These are phyloP conservation scores for Zizania palustris DNA, from an alignment of 202 grass and related monocot genomes.

Conservation along the genomic window DNA sequence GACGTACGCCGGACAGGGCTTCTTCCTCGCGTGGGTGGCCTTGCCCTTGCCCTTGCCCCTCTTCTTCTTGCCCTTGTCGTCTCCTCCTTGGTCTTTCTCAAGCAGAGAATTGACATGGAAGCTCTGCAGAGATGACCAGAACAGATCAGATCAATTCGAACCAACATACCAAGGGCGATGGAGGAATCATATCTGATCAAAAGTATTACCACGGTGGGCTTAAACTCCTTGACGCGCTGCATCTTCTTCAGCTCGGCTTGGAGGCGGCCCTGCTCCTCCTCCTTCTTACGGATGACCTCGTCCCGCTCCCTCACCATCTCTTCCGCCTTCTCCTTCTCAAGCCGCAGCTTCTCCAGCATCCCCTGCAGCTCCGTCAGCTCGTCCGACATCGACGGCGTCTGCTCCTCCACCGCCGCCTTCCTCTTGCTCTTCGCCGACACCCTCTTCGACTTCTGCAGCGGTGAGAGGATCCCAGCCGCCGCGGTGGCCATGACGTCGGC, in stretches of 20 bases:
- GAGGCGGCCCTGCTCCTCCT: constrained; percentile 67
- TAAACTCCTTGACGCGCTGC: constrained; percentile 87
- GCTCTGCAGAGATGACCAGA: constrained; percentile 44
- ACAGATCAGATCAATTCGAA: neutral
- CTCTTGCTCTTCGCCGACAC: constrained; percentile 41
- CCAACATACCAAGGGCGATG: neutral
- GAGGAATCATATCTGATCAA: neutral
- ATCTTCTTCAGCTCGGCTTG: constrained; percentile 77
- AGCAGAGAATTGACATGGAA: constrained; percentile 65
- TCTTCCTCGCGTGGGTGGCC: constrained; percentile 60
- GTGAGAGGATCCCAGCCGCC: neutral
- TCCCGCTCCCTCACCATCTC: constrained; percentile 78
- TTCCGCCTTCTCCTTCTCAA: constrained; percentile 86
- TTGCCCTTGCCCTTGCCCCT: constrained; percentile 55
- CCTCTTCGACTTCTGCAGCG: constrained; percentile 49
- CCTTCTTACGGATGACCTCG: constrained; percentile 76
- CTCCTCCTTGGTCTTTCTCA: constrained; percentile 61
- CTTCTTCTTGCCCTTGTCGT: constrained; percentile 67
- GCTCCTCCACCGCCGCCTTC: neutral
- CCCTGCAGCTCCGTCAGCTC: constrained; percentile 70
- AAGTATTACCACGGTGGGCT: constrained; percentile 75
- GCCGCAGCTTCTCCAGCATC: constrained; percentile 69
- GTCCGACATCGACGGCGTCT: constrained; percentile 40
- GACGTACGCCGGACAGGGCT: constrained; percentile 65
- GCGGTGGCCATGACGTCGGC: neutral